Conservation (phyloP, 768 basidiomycete species). For the Dentipellis sp. region DNA sequence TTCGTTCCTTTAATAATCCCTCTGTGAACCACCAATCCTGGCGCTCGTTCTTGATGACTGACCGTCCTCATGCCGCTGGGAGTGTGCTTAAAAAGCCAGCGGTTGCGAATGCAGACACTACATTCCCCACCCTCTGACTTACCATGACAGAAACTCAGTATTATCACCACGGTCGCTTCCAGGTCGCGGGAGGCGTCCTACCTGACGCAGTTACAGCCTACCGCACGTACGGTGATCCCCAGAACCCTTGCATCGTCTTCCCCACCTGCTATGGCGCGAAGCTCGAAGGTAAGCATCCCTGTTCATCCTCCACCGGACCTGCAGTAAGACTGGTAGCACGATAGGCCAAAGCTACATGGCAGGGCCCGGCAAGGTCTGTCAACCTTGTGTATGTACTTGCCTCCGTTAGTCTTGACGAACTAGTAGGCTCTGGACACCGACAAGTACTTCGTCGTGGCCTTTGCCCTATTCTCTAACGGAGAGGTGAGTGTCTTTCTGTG, state of each 20-base stretch:
- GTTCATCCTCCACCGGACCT: neutral
- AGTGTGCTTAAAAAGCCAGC: neutral
- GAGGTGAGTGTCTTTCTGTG: slow-evolving; percentile 29
- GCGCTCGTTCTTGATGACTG: too few species aligned
- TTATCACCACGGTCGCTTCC: slow-evolving; percentile 46
- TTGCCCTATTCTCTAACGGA: slow-evolving; percentile 50
- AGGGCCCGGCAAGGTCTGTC: slow-evolving; percentile 37
- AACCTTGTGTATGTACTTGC: neutral
- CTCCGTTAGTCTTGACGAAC: too few species aligned
- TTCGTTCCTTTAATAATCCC: too few species aligned
- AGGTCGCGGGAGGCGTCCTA: slow-evolving; percentile 40
- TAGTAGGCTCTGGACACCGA: slow-evolving; percentile 38
- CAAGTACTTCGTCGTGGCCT: slow-evolving; percentile 47
- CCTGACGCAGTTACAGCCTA: slow-evolving; percentile 52
- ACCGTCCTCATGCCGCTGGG: too few species aligned
- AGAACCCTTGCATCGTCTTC: slow-evolving; percentile 48
- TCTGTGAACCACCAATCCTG: too few species aligned
- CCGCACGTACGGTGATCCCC: slow-evolving; percentile 40
- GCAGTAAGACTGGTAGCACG: neutral
- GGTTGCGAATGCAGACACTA: neutral
- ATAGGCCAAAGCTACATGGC: slow-evolving; percentile 38
- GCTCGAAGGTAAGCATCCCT: slow-evolving; percentile 33
- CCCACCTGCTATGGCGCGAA: slow-evolving; percentile 48
- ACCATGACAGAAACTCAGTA: slow-evolving; percentile 24
- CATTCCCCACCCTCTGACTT: neutral